A percentile compares a stretch with the other conserved stretches of the same genome.
Conservation (phyloP, 257 asterid species). For the Nicotiana otophora region DNA sequence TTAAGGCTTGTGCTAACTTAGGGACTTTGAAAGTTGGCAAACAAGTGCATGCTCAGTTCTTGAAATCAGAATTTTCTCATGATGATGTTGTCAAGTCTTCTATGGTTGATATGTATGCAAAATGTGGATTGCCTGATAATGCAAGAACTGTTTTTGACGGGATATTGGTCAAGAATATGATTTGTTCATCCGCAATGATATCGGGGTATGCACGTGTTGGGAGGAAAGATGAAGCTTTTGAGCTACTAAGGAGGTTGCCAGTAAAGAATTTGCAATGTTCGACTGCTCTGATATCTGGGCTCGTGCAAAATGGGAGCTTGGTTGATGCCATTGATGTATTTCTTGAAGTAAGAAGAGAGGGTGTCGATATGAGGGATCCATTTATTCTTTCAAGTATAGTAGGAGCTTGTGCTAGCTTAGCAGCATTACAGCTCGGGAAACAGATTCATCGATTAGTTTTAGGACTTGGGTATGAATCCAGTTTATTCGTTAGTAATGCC, state of each 20-base stretch:
- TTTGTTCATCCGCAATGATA: conserved; percentile 66
- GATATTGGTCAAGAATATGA: conserved; percentile 39
- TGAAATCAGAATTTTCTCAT: conserved; percentile 33
- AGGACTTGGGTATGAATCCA: conserved; percentile 48
- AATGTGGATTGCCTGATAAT: conserved; percentile 51
- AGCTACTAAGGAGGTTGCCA: conserved; percentile 33
- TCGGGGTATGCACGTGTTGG: conserved; percentile 66
- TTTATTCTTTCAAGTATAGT: conserved; percentile 56
- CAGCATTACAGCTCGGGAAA: conserved; percentile 55
- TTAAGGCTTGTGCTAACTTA: conserved; percentile 59
- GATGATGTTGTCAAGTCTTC: conserved; percentile 80
- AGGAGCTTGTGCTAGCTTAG: conserved; percentile 53
- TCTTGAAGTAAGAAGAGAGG: conserved; percentile 50
- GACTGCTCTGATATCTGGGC: conserved; percentile 69
- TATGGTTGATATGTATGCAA: conserved; percentile 66
- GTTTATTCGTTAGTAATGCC: conserved; percentile 40
- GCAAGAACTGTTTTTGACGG: conserved; percentile 51
- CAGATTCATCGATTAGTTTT: conserved; percentile 68
- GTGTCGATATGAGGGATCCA: conserved; percentile 40
- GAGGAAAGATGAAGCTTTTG: conserved; percentile 49
- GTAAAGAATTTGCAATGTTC: conserved; percentile 41
- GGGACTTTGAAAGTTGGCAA: conserved; percentile 39
- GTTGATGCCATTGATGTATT: conserved; percentile 47
- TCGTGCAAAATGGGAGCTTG: conserved; percentile 53
- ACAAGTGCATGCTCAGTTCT: conserved; percentile 63